These are phyloP conservation scores for Raffaelea albimanens DNA, from an alignment of 2,329 filamentous ascomycete genomes.

Conservation along the genomic window DNA sequence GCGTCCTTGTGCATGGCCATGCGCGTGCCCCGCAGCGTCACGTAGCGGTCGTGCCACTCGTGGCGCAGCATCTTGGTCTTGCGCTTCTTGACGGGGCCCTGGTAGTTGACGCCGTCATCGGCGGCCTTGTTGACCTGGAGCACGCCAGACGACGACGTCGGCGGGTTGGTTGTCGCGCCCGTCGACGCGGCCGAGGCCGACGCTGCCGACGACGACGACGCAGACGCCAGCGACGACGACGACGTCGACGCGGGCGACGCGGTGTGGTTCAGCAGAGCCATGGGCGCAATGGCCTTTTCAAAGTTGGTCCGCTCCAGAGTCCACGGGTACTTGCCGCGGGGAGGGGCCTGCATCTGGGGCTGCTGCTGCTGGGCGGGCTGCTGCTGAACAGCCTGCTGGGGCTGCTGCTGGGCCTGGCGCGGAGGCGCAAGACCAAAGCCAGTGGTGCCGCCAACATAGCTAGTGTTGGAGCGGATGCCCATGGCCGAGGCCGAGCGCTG, in stretches of 20 bases:
- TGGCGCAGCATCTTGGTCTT: conserved; percentile 81
- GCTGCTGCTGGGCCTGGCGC: too few species aligned
- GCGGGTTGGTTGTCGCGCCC: conserved; percentile 12
- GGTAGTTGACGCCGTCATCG: conserved; percentile 52
- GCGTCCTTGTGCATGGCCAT: conserved; percentile 67
- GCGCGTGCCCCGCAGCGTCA: conserved; percentile 68
- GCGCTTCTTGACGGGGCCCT: conserved; percentile 90
- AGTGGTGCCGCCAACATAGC: background rate
- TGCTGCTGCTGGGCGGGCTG: conserved; percentile 13
- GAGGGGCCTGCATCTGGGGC: conserved; percentile 39
- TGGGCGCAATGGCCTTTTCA: conserved; percentile 34
- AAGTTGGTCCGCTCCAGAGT: conserved; percentile 35
- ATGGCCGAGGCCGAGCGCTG: conserved; percentile 9
- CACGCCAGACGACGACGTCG: conserved; percentile 15
- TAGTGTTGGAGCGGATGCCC: conserved; percentile 2
- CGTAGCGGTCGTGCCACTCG: conserved; percentile 90
- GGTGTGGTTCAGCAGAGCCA: background rate
- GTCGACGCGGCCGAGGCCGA: conserved; percentile 14
- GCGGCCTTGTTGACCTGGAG: conserved; percentile 15
- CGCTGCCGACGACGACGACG: conserved; percentile 5
- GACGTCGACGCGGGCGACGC: conserved; percentile 7
- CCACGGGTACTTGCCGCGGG: conserved; percentile 48
- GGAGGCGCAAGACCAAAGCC: background rate
- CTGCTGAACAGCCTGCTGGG: conserved; percentile 19
- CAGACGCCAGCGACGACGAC: conserved; percentile 10